Evolutionary conservation across 2,329 filamentous ascomycete species (phyloP), one percentile per base, ranked within the genome.

Genomic region (Ustulina deusta): DNA sequence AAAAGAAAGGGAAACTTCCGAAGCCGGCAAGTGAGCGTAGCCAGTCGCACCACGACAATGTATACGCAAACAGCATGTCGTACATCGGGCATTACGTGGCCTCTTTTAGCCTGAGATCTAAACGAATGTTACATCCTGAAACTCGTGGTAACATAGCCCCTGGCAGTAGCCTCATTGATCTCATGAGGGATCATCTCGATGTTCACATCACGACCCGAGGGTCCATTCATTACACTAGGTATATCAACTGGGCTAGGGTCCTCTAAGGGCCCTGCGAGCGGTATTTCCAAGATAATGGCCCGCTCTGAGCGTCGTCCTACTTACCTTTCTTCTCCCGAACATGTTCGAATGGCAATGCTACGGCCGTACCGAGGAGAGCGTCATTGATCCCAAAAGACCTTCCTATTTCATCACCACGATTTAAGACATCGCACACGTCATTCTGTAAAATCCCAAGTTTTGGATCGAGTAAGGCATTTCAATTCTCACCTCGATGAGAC

Each of bases 71-170:
- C 46, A 66, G 66, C 49, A 66, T 58, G 56, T 62, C 52, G 51
- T 61, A 64, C 66, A 59, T 64, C 63, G 52, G 52, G 56, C 59
- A 68, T 66, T 69, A 70, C 66, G 66, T 64, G 68, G 68, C 68
- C 69, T 61, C 49, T 58, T 70, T 65, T 68, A 69, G 66, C 69
- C 69, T 69, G 67, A 69, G 69, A 17, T 66, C 69, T 66, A 69
- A 70, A 70, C 63, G 69, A 69, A 60, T 66, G 66, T 66, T 63
- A 63, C 66, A 62, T 57, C 38, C 60, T 65, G 59, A 62, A 61
- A 61, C 56, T 55, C 25, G 52, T 68, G 62, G 59, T 38, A 65
- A 40, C 61, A 58, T 51, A 46, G 57, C 40, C 42, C 65, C 63
- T 63, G 62, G 65, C 48, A 62, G 63, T 56, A 65, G 61, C 63